Conservation (phyloP, 1,284 basidiomycete genomes). For the Ceratobasidium sp. region DNA sequence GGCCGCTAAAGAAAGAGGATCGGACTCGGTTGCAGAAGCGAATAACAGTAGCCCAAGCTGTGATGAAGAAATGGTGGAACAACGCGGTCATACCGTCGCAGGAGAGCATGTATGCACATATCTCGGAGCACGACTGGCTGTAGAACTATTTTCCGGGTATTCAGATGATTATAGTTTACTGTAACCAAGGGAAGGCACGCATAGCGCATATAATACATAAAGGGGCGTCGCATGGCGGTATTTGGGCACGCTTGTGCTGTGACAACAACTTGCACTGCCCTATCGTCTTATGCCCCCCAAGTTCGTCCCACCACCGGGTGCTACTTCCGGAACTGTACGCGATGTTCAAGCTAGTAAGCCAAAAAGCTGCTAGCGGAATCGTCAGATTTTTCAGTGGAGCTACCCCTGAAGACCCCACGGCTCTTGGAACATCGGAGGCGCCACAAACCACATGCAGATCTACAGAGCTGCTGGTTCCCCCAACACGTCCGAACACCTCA, state of each 20-base stretch:
- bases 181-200: too few species aligned
- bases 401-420: too few species aligned
- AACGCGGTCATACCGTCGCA: neutral
- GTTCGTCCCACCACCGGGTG: neutral
- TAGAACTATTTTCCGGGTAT: neutral
- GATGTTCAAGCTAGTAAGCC: neutral
- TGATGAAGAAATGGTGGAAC: constrained; percentile 11
- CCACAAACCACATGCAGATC: neutral
- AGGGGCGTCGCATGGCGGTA: too few species aligned
- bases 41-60: neutral
- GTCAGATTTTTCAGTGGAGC: too few species aligned
- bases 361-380: too few species aligned
- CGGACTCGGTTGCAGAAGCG: neutral
- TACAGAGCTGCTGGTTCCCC: neutral
- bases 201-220: too few species aligned
- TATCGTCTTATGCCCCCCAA: neutral
- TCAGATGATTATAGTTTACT: neutral
- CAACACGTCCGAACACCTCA: neutral
- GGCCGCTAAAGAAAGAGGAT: neutral
- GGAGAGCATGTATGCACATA: neutral
- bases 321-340: neutral
- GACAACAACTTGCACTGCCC: neutral
- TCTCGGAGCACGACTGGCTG: neutral
- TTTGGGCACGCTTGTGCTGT: too few species aligned
- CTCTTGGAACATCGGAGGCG: neutral